phyloP scores from a whole-genome alignment of 108 stramenopile species.

The Craspedostauros australis region DNA sequence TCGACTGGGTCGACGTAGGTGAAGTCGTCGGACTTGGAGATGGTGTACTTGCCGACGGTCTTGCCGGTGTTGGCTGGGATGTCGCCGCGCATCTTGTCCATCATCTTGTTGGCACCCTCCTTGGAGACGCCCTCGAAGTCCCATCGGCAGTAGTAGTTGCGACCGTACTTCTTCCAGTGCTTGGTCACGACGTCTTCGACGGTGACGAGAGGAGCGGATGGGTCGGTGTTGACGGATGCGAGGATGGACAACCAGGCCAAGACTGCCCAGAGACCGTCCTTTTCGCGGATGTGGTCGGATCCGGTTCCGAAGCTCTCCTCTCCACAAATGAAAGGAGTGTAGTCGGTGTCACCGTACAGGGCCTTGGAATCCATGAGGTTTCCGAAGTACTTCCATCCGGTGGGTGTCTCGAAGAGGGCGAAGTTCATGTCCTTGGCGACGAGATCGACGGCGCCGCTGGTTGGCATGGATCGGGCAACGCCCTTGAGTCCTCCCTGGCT shows the following conservation, averaged over 20 bases:
- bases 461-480: slow-evolving; percentile 99
- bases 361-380: slow-evolving; percentile 99
- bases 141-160: slow-evolving; percentile 99
- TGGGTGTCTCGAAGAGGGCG: slow-evolving; percentile 95
- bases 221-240: slow-evolving; percentile 76
- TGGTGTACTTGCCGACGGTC: slow-evolving; percentile 72
- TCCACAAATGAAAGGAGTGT: slow-evolving; percentile 99
- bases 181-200: slow-evolving; percentile 94
- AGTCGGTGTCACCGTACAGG: slow-evolving; percentile 84
- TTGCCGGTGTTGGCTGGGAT: slow-evolving; percentile 60
- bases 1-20: slow-evolving; percentile 97
- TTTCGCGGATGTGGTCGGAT: slow-evolving; percentile 97
- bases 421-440: slow-evolving; percentile 94
- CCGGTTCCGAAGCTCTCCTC: slow-evolving; percentile 99
- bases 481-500: slow-evolving; percentile 94
- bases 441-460: slow-evolving; percentile 96
- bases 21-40: slow-evolving; percentile 94
- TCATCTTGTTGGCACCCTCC: slow-evolving; percentile 79
- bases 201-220: slow-evolving; percentile 77
- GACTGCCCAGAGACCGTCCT: slow-evolving; percentile 99
- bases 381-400: slow-evolving; percentile 99
- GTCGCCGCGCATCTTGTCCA: slow-evolving; percentile 89
- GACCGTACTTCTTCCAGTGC: slow-evolving; percentile 96
- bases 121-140: slow-evolving; percentile 97
- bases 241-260: slow-evolving; percentile 97